These are phyloP conservation scores for Perkinsela sp. DNA, from an alignment of 208 protist species.

Conservation along the genomic window DNA sequence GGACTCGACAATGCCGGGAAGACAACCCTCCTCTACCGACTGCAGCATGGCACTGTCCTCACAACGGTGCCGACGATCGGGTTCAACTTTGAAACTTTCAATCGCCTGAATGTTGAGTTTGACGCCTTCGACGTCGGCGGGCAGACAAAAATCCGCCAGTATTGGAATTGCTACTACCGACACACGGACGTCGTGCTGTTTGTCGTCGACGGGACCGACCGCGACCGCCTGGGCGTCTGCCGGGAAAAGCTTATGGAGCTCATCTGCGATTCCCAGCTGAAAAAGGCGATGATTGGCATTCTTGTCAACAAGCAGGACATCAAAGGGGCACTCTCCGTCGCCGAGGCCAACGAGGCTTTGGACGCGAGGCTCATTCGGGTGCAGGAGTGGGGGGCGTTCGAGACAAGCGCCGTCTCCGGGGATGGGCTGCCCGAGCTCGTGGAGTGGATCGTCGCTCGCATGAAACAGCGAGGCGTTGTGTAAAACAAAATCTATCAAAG, in stretches of 20 bases:
- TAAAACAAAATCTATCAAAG: no score
- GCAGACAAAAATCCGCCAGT: conserved; percentile 56
- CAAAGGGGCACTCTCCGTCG: conserved; percentile 23
- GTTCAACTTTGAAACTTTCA: conserved; percentile 78
- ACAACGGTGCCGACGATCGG: conserved; percentile 88
- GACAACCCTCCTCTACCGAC: conserved; percentile 88
- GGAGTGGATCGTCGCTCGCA: conserved; percentile 57
- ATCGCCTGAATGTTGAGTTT: conserved; percentile 85
- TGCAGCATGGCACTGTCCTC: conserved; percentile 83
- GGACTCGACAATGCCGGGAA: conserved; percentile 87
- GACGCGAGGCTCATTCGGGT: conserved; percentile 52
- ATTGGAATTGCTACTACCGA: conserved; percentile 84
- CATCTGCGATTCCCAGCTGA: conserved; percentile 37
- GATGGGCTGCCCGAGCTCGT: conserved; percentile 62
- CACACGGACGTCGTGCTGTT: conserved; percentile 75
- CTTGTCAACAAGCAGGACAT: conserved; percentile 87
- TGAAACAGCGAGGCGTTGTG: conserved; percentile 6
- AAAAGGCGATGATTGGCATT: conserved; percentile 52
- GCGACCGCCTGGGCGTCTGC: conserved; percentile 22
- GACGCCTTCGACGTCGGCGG: conserved; percentile 88
- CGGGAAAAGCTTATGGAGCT: conserved; percentile 50
- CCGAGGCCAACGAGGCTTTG: conserved; percentile 46
- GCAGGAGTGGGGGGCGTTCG: conserved; percentile 72
- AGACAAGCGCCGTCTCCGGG: conserved; percentile 63
- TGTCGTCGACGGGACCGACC: conserved; percentile 65